phyloP scores from a whole-genome alignment of 352 stramenopile genomes.

The Globisporangium ultimum region DNA sequence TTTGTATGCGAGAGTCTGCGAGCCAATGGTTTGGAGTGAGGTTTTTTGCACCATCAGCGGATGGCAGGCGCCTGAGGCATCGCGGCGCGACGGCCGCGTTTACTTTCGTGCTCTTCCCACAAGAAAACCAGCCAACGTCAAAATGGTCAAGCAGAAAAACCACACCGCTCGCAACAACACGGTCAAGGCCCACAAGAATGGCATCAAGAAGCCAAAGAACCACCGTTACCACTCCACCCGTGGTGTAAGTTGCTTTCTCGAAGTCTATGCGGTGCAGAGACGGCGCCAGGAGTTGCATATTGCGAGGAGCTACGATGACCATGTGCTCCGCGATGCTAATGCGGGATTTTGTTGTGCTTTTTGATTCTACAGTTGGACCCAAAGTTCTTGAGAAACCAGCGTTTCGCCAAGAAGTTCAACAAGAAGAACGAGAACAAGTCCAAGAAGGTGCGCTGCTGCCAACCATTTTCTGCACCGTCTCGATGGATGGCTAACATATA shows the following conservation, averaged over 20 bases:
- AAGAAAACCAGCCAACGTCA: conserved; percentile 59
- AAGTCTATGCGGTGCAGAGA: not conserved
- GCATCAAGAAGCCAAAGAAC: conserved; percentile 97
- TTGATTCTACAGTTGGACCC: conserved; percentile 86
- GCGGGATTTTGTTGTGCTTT: not conserved
- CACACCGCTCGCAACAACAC: conserved; percentile 97
- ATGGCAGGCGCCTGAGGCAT: not conserved
- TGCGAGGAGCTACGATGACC: too few relatives aligned
- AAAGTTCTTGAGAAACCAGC: conserved; percentile 98
- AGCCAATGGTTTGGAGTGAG: conserved; percentile 17
- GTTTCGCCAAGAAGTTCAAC: conserved; percentile 98
- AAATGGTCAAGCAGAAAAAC: conserved; percentile 97
- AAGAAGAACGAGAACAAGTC: conserved; percentile 80
- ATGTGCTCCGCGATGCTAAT: not conserved
- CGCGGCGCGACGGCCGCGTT: not conserved
- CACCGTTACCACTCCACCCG: conserved; percentile 94
- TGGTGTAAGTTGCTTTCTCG: conserved; percentile 63
- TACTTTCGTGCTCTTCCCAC: conserved; percentile 16
- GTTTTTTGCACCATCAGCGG: conserved; percentile 8
- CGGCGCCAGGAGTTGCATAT: too few relatives aligned
- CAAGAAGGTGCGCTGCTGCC: conserved; percentile 39
- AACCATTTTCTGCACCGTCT: not conserved
- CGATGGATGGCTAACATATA: not conserved
- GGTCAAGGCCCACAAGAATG: conserved; percentile 96
- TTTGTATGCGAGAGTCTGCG: conserved; percentile 13